Conservation (phyloP, 148 eudicot species). For the Camellia lanceoleosa region DNA sequence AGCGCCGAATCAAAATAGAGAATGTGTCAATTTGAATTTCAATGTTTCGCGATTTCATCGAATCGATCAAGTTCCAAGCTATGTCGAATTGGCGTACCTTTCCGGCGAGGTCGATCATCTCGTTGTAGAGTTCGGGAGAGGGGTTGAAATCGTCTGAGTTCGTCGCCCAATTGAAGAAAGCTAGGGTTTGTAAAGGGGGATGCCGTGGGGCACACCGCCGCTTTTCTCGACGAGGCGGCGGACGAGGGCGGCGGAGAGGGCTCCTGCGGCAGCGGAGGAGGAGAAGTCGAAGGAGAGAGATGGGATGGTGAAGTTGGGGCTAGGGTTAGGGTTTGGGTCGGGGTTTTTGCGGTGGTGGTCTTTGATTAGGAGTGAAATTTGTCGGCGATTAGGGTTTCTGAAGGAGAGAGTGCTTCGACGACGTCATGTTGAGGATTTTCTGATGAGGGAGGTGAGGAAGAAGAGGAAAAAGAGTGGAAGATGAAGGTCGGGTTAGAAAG, state of each 20-base stretch:
- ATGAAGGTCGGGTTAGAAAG: constrained; percentile 27
- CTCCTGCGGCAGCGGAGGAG: constrained; percentile 19
- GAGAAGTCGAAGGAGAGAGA: constrained; percentile 45
- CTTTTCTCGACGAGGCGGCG: constrained; percentile 48
- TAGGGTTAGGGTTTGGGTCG: constrained; percentile 23
- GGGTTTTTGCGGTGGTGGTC: constrained; percentile 71
- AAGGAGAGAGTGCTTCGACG: constrained; percentile 28
- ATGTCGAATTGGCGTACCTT: constrained; percentile 66
- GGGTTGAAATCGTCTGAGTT: not conserved
- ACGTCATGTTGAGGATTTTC: constrained; percentile 14
- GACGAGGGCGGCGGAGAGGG: constrained; percentile 49
- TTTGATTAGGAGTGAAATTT: constrained; percentile 56
- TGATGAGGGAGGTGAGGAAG: constrained; percentile 14
- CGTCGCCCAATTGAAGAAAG: constrained; percentile 82
- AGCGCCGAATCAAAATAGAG: constrained; percentile 52
- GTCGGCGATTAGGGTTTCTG: constrained; percentile 42
- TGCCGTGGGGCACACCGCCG: constrained; percentile 59
- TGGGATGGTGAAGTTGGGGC: constrained; percentile 37
- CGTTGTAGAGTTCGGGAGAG: constrained; percentile 37
- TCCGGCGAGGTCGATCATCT: constrained; percentile 73
- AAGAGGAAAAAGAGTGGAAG: constrained; percentile 32
- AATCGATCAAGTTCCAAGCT: constrained; percentile 71
- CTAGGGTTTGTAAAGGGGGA: constrained; percentile 68
- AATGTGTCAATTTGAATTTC: constrained; percentile 46
- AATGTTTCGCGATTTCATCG: constrained; percentile 45